Evolutionary conservation across 2,329 filamentous ascomycete species (phyloP), one percentile per base, ranked within the genome.

Genomic region (Fusarium tupiense): DNA sequence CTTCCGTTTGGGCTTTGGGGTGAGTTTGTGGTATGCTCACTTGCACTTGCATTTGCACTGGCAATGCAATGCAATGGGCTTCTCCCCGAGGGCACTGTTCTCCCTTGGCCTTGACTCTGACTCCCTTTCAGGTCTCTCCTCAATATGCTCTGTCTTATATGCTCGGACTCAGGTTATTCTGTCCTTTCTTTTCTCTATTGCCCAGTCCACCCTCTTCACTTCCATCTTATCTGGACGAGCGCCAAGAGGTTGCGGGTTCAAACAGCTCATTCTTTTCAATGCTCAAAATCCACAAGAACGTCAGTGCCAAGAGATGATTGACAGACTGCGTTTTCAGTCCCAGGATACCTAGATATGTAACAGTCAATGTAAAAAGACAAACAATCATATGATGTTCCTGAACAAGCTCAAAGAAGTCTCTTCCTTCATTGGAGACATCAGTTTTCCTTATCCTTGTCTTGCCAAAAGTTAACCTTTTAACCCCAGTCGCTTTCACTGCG

Each of bases 21-120:
- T 22, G 46, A 52, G 31, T 50, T 49, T 59, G 44, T 60, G 9
- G 57, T 46, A 35, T 58, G n/a, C 24, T 54, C 35, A 54, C 52
- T 61, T 33, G 8, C 22, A 33, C 20, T 57, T 19, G 5, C 8
- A 22, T 10, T 60, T 59, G 19, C 24, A 16, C 13, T 49, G 22
- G 26, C 26, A 5, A 8, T 47, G 35, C 22, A 38, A 14, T 47
- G 41, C 29, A 24, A 12, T 60, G 35, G 29, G 26, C 52, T 38
- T 64, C 46, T 58, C 38, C 43, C 41, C 29, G 24, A 44, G 41
- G 35, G 33, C 14, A 20, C 22, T 52, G 46, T 22, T 56, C 68
- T 72, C 72, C 64, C 64, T 74, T 53, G 31, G 14, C n/a, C 24
- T 40, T 65, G 47, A 57, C 61, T 69, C 59, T 64, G 24, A 41